Evolutionary conservation across 2,329 filamentous ascomycete species (phyloP), one percentile per base, ranked within the genome.

Genomic region (Trichoderma asperellum): DNA sequence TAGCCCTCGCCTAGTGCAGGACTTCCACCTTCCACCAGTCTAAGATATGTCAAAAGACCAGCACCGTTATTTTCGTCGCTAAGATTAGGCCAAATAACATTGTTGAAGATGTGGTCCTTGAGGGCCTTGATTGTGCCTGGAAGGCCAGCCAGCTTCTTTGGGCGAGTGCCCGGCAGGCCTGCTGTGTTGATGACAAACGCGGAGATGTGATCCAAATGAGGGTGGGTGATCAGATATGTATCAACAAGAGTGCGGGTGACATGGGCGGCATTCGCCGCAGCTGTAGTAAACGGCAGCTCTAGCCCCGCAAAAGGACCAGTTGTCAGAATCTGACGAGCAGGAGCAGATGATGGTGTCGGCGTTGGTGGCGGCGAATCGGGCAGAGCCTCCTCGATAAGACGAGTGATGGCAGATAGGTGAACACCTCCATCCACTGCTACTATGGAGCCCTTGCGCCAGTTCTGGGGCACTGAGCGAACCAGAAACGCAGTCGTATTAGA

Each of bases 61-160:
- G 94, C 94, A 29, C 96, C 96, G 40, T 94, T 94, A 78, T 97
- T 96, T 81, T 99, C 96, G 76, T 99, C 95, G 0, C 93, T 96
- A 49, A 99, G 82, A 74, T 99, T 99, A 0, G 96, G 96, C 96
- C 96, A 99, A 66, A 98, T 97, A 69, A 97, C 84, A 76, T 97
- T 96, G 80, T 99, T 99, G 83, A 99, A 99, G 70, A 99, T 93
- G 80, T 99, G 94, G 0, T 85, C 89, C 78, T 97, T 98, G 80
- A 99, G 90, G 0, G 95, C 94, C 57, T 93, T 87, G 63, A 99
- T 94, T n/a, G 95, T 97, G 34, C 89, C 91, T 0, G 94, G 93
- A 4, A 98, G 83, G 0, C 92, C 95, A 1, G 95, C 94, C 16
- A 99, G 84, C 29, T 91, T 89, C 80, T 98, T 99, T 0, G 94